A percentile compares a stretch with the other conserved stretches of the same genome.
Evolutionary conservation across 2,329 filamentous ascomycete species (phyloP).

Genomic region (Calonectria henricotiae): DNA sequence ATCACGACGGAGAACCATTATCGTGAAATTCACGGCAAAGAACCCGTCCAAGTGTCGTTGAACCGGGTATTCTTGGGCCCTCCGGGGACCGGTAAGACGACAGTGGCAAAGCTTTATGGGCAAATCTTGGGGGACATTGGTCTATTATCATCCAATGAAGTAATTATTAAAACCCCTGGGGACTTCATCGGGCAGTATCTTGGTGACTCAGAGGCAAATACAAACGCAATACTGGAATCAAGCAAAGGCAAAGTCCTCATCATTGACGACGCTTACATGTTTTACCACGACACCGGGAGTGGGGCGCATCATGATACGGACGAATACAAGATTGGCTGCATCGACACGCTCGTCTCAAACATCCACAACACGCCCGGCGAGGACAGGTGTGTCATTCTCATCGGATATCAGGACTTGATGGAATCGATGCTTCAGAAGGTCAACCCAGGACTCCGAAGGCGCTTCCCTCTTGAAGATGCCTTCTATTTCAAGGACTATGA

Average conservation of each 20-base stretch:
- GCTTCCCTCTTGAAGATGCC: slow-evolving; percentile 77
- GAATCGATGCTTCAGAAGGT: slow-evolving; percentile 80
- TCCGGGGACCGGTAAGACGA: slow-evolving; percentile 83
- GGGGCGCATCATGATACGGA: slow-evolving; percentile 54
- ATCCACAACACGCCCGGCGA: slow-evolving; percentile 80
- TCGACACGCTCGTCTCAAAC: slow-evolving; percentile 84
- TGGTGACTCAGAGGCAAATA: slow-evolving; percentile 79
- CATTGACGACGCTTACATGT: slow-evolving; percentile 84
- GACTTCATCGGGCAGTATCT: slow-evolving; percentile 79
- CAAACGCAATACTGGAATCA: slow-evolving; percentile 78
- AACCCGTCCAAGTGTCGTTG: slow-evolving; percentile 71
- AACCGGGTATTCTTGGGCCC: slow-evolving; percentile 81
- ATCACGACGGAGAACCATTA: slow-evolving; percentile 75
- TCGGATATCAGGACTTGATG: slow-evolving; percentile 82
- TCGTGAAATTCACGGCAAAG: slow-evolving; percentile 75
- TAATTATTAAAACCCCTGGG: slow-evolving; percentile 79
- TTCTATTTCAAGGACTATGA: slow-evolving; percentile 81
- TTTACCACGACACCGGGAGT: slow-evolving; percentile 64
- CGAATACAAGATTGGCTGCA: slow-evolving; percentile 74
- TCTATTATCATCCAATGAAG: slow-evolving; percentile 65
- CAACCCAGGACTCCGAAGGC: slow-evolving; percentile 79
- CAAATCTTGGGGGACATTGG: slow-evolving; percentile 79
- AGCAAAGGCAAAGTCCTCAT: slow-evolving; percentile 81
- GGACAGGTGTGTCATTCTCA: slow-evolving; percentile 80
- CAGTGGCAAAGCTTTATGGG: slow-evolving; percentile 81